Evolutionary conservation across 495 filamentous ascomycete genomes (phyloP).

Genomic region (Emericellopsis terricola): DNA sequence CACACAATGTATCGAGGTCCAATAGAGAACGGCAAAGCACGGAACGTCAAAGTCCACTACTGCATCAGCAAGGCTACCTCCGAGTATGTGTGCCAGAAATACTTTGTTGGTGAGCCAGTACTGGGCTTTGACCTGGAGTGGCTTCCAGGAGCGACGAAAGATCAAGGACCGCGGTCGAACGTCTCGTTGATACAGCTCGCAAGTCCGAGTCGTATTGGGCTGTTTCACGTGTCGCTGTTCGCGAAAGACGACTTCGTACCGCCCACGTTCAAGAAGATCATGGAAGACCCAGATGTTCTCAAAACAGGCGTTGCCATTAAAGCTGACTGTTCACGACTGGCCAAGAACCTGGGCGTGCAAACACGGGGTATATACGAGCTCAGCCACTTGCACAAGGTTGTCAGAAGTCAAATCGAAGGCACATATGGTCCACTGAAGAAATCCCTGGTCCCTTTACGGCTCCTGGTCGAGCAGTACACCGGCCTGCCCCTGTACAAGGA

Average conservation of each 20-base stretch:
- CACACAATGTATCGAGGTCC: conserved; percentile 42
- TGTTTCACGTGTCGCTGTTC: conserved; percentile 63
- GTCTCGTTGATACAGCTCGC: conserved; percentile 69
- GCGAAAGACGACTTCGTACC: conserved; percentile 40
- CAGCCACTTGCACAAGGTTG: conserved; percentile 58
- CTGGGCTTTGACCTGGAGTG: conserved; percentile 84
- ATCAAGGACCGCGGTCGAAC: conserved; percentile 37
- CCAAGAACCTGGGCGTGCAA: conserved; percentile 43
- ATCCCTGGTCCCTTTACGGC: conserved; percentile 42
- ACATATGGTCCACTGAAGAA: conserved; percentile 42
- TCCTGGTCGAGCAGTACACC: conserved; percentile 51
- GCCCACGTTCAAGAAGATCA: conserved; percentile 46
- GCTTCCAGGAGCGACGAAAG: conserved; percentile 29
- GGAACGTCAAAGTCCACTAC: conserved; percentile 50
- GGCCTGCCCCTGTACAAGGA: conserved; percentile 65
- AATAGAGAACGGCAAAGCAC: conserved; percentile 13
- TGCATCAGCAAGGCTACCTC: conserved; percentile 46
- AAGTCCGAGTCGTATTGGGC: conserved; percentile 54
- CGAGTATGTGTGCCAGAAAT: conserved; percentile 41
- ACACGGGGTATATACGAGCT: conserved; percentile 57
- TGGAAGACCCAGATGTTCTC: conserved; percentile 49
- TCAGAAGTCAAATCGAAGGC: conserved; percentile 36
- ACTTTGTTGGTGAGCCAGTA: conserved; percentile 50
- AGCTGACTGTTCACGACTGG: conserved; percentile 53
- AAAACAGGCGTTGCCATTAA: conserved; percentile 68